Conservation (phyloP, 2,329 filamentous ascomycete species). For the Exophiala bonariae region DNA sequence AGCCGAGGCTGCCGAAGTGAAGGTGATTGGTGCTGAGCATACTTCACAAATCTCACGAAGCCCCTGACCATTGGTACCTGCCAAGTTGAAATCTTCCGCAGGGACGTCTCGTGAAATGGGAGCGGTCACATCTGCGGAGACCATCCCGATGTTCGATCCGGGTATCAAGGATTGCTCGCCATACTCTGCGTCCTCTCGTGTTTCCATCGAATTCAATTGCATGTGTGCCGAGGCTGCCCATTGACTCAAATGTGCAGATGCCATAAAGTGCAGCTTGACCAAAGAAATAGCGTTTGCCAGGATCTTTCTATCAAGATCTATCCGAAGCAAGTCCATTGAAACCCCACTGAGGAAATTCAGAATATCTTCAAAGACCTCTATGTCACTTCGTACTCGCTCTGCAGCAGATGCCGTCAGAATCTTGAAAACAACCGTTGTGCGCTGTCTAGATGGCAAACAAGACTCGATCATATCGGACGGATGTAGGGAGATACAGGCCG, state of each 20-base stretch:
- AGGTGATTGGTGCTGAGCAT: conserved; percentile 19
- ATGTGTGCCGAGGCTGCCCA: conserved; percentile 6
- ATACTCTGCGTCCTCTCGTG: no score
- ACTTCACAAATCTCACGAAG: conserved; percentile 24
- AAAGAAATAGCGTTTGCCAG: conserved; percentile 10
- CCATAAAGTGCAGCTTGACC: conserved; percentile 5
- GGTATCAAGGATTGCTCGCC: background rate
- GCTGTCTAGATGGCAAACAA: conserved; percentile 13
- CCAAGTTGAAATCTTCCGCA: no score
- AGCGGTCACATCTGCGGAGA: no score
- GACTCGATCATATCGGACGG: conserved; percentile 61
- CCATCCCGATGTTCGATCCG: background rate
- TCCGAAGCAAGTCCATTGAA: conserved; percentile 4
- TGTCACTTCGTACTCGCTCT: background rate
- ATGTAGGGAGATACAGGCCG: conserved; percentile 53
- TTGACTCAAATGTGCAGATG: background rate
- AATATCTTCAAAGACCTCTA: conserved; percentile 9
- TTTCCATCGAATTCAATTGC: background rate
- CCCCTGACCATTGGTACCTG: no score
- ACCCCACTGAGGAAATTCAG: conserved; percentile 6
- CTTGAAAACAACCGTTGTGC: conserved; percentile 11
- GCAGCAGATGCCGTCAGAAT: background rate
- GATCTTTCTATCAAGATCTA: conserved; percentile 15
- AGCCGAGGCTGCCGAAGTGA: conserved; percentile 11
- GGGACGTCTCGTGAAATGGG: no score